A percentile compares a stretch with the other conserved stretches of the same genome.
phyloP scores from a whole-genome alignment of 306 rosid genomes.

The Cyamopsis tetragonoloba region DNA sequence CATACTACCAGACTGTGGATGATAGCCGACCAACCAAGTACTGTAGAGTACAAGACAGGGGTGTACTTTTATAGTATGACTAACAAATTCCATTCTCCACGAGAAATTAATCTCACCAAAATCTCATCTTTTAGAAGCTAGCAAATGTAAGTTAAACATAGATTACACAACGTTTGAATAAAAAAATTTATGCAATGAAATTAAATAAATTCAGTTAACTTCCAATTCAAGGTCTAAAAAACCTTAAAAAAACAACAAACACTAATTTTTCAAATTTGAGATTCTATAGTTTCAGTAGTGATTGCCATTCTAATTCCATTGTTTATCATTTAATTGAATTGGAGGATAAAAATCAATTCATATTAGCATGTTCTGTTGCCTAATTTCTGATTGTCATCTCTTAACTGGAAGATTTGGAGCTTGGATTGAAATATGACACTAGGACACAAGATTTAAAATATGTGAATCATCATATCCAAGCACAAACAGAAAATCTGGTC shows the following conservation, averaged over 20 bases:
- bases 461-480: not conserved
- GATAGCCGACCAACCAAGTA: no score
- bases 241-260: not conserved
- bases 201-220: not conserved
- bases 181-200: no score
- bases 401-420: not conserved
- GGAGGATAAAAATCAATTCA: not conserved
- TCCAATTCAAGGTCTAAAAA: not conserved
- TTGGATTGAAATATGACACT: not conserved
- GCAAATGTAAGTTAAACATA: not conserved
- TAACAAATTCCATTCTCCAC: not conserved
- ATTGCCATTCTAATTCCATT: not conserved
- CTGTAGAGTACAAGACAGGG: not conserved
- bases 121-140: not conserved
- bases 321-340: not conserved
- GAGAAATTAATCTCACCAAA: not conserved
- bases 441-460: not conserved
- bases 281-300: not conserved
- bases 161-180: not conserved
- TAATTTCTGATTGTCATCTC: not conserved
- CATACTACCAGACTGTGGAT: not conserved
- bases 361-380: not conserved
- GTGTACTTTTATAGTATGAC: not conserved
- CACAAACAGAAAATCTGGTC: not conserved
- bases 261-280: not conserved